Conservation (phyloP, 371 early-diverging fungal genomes). For the Entomophthora muscae region DNA sequence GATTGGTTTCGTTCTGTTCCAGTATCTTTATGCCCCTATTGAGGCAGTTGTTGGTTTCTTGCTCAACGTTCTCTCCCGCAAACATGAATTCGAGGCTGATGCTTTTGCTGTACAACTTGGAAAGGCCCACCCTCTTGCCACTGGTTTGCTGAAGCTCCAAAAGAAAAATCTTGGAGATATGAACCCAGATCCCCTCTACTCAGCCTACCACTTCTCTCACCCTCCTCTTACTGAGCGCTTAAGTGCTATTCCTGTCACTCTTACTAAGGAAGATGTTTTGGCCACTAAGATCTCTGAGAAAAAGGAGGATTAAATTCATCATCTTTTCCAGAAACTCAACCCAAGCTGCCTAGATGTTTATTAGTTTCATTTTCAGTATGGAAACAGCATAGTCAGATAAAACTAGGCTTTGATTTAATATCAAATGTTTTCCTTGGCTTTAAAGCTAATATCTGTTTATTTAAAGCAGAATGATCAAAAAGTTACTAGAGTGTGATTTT, state of each 20-base stretch:
- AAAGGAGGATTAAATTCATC: background rate
- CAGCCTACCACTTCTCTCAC: conserved; percentile 86
- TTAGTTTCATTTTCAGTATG: too few relatives aligned
- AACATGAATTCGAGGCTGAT: conserved; percentile 93
- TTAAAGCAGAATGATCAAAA: too few relatives aligned
- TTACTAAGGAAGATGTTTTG: background rate
- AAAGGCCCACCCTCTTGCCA: conserved; percentile 51
- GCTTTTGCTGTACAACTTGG: conserved; percentile 81
- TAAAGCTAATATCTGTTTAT: too few relatives aligned
- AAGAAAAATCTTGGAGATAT: conserved; percentile 77
- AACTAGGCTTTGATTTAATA: too few relatives aligned
- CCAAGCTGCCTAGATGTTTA: too few relatives aligned
- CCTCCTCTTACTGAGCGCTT: conserved; percentile 88
- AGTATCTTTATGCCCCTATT: conserved; percentile 57
- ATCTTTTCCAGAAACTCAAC: too few relatives aligned
- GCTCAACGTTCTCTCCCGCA: conserved; percentile 65
- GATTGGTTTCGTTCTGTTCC: conserved; percentile 79
- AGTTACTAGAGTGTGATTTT: too few relatives aligned
- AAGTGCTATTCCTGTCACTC: conserved; percentile 26
- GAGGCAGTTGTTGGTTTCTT: conserved; percentile 57
- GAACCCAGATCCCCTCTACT: conserved; percentile 79
- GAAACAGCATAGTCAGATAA: too few relatives aligned
- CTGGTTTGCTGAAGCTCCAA: conserved; percentile 78
- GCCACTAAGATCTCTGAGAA: background rate
- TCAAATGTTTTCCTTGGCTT: too few relatives aligned